phyloP scores from a whole-genome alignment of 148 eudicot species.

The Dianthus caryophyllus region DNA sequence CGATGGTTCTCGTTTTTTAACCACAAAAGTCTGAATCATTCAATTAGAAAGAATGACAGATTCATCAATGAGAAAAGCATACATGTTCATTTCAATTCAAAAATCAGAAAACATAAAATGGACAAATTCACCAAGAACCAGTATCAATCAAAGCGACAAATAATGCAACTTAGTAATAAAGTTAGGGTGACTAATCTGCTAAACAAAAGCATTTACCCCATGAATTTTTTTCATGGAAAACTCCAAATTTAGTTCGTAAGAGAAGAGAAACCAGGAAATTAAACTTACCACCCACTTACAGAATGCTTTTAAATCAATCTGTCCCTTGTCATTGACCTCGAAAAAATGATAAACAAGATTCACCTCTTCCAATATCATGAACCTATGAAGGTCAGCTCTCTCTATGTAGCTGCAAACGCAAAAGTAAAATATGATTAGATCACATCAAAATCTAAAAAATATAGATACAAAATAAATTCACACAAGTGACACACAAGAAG shows the following conservation, averaged over 20 bases:
- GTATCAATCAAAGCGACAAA: no score
- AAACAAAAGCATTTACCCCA: background rate
- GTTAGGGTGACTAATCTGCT: no score
- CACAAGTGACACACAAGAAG: no score
- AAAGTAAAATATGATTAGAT: background rate
- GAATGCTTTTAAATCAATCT: constrained; percentile 46
- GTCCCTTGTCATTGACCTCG: constrained; percentile 54
- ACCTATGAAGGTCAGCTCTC: constrained; percentile 49
- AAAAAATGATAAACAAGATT: constrained; percentile 49
- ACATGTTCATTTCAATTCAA: background rate
- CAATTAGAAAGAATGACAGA: background rate
- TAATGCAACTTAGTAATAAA: no score
- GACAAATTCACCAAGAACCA: no score
- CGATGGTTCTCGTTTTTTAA: no score
- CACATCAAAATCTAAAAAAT: background rate
- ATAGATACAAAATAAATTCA: no score
- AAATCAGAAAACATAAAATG: background rate
- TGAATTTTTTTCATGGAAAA: no score
- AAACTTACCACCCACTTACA: constrained; percentile 76
- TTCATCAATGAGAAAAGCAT: background rate
- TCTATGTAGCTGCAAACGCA: constrained; percentile 49
- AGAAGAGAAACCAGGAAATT: no score
- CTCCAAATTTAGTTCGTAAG: no score
- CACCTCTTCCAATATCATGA: constrained; percentile 78
- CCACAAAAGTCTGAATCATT: background rate